These are phyloP conservation scores for Trichomonascaceae sp. DNA, from an alignment of 1,139 yeast genomes.

Conservation along the genomic window DNA sequence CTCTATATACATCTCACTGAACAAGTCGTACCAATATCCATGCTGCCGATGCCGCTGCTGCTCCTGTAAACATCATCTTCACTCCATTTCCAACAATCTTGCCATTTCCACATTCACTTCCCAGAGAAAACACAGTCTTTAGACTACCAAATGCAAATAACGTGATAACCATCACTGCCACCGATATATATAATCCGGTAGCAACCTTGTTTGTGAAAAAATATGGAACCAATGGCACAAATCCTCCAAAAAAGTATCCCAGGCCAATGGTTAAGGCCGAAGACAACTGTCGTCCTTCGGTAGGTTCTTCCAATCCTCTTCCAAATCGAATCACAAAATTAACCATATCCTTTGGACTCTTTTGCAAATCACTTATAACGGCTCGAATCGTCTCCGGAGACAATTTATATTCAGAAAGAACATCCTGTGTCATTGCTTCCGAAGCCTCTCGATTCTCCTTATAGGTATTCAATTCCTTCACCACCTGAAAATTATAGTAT, in stretches of 20 bases:
- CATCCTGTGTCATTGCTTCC: slow-evolving; percentile 57
- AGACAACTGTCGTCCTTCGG: slow-evolving; percentile 69
- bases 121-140: slow-evolving; percentile 80
- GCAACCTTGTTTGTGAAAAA: slow-evolving; percentile 69
- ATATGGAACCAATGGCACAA: slow-evolving; percentile 73
- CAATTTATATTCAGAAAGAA: slow-evolving; percentile 64
- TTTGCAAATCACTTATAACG: slow-evolving; percentile 58
- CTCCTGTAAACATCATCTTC: slow-evolving; percentile 91
- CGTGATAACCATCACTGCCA: slow-evolving; percentile 76
- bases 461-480: slow-evolving; percentile 56
- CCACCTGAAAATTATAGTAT: slow-evolving; percentile 44
- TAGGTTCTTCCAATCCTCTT: slow-evolving; percentile 73
- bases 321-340: slow-evolving; percentile 70
- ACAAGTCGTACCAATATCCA: slow-evolving; percentile 84
- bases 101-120: slow-evolving; percentile 57
- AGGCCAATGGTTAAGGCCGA: slow-evolving; percentile 73
- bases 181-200: slow-evolving; percentile 69
- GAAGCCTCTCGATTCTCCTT: slow-evolving; percentile 46
- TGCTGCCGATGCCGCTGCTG: slow-evolving; percentile 94
- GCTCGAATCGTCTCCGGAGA: slow-evolving; percentile 54
- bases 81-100: slow-evolving; percentile 72
- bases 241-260: slow-evolving; percentile 73
- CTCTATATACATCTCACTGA: slow-evolving; percentile 34
- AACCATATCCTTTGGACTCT: slow-evolving; percentile 53
- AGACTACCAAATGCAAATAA: slow-evolving; percentile 80